Evolutionary conservation across 108 stramenopile species (phyloP).

Genomic region (Stephanodiscus minutulus): DNA sequence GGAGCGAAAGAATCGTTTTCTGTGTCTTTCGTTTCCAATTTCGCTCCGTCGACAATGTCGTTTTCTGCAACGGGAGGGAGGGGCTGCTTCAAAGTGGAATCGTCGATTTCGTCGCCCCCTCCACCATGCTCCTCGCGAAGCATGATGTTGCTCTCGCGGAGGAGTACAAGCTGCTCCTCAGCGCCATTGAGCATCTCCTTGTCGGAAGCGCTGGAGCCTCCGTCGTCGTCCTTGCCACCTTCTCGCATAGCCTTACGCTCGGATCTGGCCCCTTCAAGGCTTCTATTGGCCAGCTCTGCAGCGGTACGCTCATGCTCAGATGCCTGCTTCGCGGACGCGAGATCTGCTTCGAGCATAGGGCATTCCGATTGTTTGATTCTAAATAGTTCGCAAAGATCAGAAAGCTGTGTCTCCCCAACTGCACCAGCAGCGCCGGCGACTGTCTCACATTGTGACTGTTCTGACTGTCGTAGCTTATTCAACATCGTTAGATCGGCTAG

Average conservation of each 20-base stretch:
- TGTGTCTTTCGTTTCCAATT: neutral
- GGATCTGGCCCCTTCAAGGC: conserved; percentile 76
- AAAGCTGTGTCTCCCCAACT: conserved; percentile 48
- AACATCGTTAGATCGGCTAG: conserved; percentile 66
- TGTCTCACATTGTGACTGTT: no score
- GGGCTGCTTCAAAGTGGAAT: conserved; percentile 7
- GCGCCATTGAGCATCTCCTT: conserved; percentile 47
- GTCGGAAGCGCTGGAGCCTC: conserved; percentile 20
- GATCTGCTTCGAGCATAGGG: conserved; percentile 69
- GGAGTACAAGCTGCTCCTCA: conserved; percentile 68
- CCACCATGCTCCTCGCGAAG: conserved; percentile 57
- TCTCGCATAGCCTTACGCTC: conserved; percentile 63
- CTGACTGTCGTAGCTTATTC: conserved; percentile 55
- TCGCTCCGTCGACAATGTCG: neutral
- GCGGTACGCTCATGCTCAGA: conserved; percentile 78
- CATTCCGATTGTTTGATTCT: conserved; percentile 82
- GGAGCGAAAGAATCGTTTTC: neutral
- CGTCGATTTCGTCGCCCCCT: neutral
- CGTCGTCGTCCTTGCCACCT: conserved; percentile 17
- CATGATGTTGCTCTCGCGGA: conserved; percentile 80
- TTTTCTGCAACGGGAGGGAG: conserved; percentile 33
- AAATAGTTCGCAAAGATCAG: conserved; percentile 79
- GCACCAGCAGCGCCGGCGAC: conserved; percentile 5
- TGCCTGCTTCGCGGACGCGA: conserved; percentile 72
- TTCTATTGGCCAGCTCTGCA: conserved; percentile 67